These are phyloP conservation scores for Flammula alnicola DNA, from an alignment of 1,284 basidiomycete species.

Conservation along the genomic window DNA sequence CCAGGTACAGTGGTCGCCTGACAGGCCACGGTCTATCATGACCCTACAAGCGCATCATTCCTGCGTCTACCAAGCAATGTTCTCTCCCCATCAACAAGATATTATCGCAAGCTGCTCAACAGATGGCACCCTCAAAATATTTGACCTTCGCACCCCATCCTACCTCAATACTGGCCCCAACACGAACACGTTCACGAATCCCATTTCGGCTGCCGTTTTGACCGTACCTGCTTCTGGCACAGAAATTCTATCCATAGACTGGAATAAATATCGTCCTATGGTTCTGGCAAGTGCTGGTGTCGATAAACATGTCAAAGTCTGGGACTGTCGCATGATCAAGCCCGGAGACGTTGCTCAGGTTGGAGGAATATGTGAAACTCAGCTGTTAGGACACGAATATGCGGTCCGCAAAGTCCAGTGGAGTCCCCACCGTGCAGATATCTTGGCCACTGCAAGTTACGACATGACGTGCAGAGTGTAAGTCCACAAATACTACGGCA, in stretches of 20 bases:
- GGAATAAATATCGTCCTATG: slow-evolving; percentile 91
- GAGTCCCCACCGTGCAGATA: slow-evolving; percentile 52
- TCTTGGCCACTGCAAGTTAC: slow-evolving; percentile 24
- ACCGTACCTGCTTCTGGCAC: slow-evolving; percentile 73
- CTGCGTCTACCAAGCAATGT: slow-evolving; percentile 89
- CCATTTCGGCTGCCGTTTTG: slow-evolving; percentile 65
- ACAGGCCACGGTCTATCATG: slow-evolving; percentile 74
- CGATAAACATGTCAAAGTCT: slow-evolving; percentile 80
- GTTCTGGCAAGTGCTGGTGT: slow-evolving; percentile 82
- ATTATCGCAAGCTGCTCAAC: slow-evolving; percentile 64
- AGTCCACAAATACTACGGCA: slow-evolving; percentile 36
- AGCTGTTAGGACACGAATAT: slow-evolving; percentile 80
- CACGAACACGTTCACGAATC: slow-evolving; percentile 61
- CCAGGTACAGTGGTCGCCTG: slow-evolving; percentile 85
- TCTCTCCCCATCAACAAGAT: slow-evolving; percentile 88
- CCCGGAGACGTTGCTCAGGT: slow-evolving; percentile 55
- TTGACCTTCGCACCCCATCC: slow-evolving; percentile 54
- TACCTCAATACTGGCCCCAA: slow-evolving; percentile 45
- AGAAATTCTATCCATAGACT: slow-evolving; percentile 82
- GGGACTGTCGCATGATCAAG: slow-evolving; percentile 86
- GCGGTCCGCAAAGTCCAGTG: slow-evolving; percentile 82
- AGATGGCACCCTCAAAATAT: slow-evolving; percentile 58
- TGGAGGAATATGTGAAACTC: slow-evolving; percentile 70
- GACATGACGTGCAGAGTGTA: slow-evolving; percentile 94
- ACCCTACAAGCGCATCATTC: slow-evolving; percentile 84